Percentiles rank a stretch among this genome's conserved stretches.
Evolutionary conservation across 2,329 filamentous ascomycete genomes (phyloP).

Genomic region (Hymenoscyphus fraxineus): DNA sequence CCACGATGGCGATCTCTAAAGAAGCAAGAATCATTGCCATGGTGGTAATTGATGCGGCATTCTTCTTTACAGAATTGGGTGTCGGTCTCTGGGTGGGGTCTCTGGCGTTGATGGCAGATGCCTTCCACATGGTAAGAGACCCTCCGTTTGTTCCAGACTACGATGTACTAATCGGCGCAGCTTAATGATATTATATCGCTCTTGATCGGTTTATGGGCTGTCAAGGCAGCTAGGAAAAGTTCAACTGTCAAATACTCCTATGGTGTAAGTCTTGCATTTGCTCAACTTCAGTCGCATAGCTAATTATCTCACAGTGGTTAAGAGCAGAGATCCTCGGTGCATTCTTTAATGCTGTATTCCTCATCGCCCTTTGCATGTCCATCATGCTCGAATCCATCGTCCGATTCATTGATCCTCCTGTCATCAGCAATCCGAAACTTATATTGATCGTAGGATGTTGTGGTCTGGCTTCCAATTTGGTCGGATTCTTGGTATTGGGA

Average conservation of each 20-base stretch:
- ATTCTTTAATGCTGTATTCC: conserved; percentile 94
- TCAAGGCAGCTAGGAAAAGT: conserved; percentile 79
- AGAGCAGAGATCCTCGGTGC: conserved; percentile 95
- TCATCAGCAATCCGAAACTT: conserved; percentile 78
- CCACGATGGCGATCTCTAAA: conserved; percentile 81
- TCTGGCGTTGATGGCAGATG: conserved; percentile 89
- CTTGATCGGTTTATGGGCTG: conserved; percentile 89
- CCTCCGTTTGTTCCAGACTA: background rate
- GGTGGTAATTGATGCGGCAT: conserved; percentile 81
- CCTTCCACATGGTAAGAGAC: conserved; percentile 85
- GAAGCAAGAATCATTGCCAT: conserved; percentile 88
- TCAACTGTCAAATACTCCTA: conserved; percentile 93
- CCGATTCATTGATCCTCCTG: conserved; percentile 85
- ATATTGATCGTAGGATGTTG: conserved; percentile 86
- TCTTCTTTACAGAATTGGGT: conserved; percentile 86
- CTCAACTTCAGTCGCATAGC: conserved; percentile 11
- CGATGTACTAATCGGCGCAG: conserved; percentile 41
- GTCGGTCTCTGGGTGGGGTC: conserved; percentile 86
- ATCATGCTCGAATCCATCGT: conserved; percentile 95
- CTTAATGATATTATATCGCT: conserved; percentile 97
- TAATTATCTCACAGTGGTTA: conserved; percentile 65
- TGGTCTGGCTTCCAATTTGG: conserved; percentile 81
- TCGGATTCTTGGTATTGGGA: conserved; percentile 86
- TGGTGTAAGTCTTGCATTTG: conserved; percentile 58
- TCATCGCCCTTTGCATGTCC: conserved; percentile 91